phyloP scores from a whole-genome alignment of 257 asterid genomes.

The Fraxinus quadrangulata region DNA sequence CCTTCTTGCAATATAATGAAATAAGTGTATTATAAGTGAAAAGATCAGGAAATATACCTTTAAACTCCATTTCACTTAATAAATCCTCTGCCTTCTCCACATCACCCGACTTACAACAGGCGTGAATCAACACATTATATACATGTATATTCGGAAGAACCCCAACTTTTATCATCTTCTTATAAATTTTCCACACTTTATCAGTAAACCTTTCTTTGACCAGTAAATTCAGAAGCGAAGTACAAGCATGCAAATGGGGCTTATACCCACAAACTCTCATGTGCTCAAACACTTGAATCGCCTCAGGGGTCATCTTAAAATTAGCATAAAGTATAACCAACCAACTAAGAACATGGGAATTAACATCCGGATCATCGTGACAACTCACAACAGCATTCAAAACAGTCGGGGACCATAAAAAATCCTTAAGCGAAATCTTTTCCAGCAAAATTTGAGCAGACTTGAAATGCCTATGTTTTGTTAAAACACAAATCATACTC shows the following conservation, averaged over 20 bases:
- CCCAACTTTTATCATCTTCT: constrained; percentile 72
- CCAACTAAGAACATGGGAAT: constrained; percentile 87
- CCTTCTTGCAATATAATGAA: constrained; percentile 76
- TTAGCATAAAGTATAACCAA: constrained; percentile 78
- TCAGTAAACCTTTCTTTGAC: constrained; percentile 71
- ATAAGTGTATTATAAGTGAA: constrained; percentile 78
- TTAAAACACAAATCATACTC: constrained; percentile 77
- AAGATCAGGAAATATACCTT: constrained; percentile 65
- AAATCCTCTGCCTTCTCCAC: constrained; percentile 68
- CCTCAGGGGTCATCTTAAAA: constrained; percentile 65
- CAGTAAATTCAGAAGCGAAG: constrained; percentile 72
- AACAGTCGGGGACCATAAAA: constrained; percentile 77
- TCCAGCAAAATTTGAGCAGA: constrained; percentile 68
- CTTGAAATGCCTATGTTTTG: constrained; percentile 64
- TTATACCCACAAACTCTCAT: constrained; percentile 63
- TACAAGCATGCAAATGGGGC: constrained; percentile 87
- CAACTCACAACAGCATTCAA: constrained; percentile 62
- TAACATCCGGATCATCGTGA: constrained; percentile 54
- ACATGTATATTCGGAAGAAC: constrained; percentile 69
- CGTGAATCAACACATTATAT: constrained; percentile 82
- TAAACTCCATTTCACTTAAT: constrained; percentile 72
- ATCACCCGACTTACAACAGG: constrained; percentile 75
- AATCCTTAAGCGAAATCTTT: constrained; percentile 66
- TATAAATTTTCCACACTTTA: constrained; percentile 67
- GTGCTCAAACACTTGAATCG: constrained; percentile 83